Evolutionary conservation across 257 asterid species (phyloP).

Genomic region (Plectranthus barbatus): DNA sequence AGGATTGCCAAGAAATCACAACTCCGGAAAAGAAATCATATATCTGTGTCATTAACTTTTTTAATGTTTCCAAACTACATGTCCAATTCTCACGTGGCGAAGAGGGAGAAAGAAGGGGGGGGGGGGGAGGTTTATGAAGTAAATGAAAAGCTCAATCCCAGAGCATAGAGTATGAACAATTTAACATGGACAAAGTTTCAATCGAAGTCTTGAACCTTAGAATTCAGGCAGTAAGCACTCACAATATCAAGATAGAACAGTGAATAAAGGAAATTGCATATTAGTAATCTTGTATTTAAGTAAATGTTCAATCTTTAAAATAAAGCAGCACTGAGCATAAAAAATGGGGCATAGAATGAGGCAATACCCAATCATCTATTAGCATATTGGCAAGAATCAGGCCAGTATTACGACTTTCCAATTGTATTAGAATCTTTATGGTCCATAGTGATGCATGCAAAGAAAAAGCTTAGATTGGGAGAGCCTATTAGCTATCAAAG

Average conservation of each 20-base stretch:
- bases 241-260: background rate
- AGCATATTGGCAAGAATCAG: background rate
- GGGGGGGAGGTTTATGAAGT: background rate
- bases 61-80: background rate
- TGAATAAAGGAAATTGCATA: background rate
- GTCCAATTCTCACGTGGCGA: background rate
- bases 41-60: too few species aligned
- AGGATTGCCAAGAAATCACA: slow-evolving; percentile 12
- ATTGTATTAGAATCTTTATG: background rate
- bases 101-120: background rate
- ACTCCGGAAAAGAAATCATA: background rate
- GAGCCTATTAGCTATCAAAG: background rate
- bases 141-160: background rate
- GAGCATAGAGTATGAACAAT: background rate
- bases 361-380: background rate
- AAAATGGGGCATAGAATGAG: background rate
- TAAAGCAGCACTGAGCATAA: too few species aligned
- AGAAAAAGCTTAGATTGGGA: background rate
- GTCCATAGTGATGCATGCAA: background rate
- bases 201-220: background rate
- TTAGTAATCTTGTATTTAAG: too few species aligned
- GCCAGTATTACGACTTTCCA: background rate
- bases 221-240: background rate
- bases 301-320: too few species aligned
- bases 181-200: background rate